Evolutionary conservation across 129 eudicot species (phyloP), one percentile per base, ranked within the genome.

Genomic region (Flaveria sonorensis): DNA sequence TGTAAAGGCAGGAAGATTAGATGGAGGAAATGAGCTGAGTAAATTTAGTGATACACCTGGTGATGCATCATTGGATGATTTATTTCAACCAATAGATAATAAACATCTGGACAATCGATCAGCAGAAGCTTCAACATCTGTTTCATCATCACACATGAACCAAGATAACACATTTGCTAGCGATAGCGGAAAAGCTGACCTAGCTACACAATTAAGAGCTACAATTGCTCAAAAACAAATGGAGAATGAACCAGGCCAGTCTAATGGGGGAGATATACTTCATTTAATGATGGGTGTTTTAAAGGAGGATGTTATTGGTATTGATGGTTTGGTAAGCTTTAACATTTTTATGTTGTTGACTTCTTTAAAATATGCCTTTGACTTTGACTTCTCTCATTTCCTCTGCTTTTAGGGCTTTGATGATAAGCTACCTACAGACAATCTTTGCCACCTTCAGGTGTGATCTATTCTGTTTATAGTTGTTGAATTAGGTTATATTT

Each of bases 11-110:
- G 67, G 81, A 83, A 40, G 70, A 50, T 62, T 70, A 40, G 52
- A 83, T 46, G 88, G 76, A 23, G 93, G 76, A 72, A 85, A 87
- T 60, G 98, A 89, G 83, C 89, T 94, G 7, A 94, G 90, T 85
- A 89, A 88, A 74, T 94, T 94, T 79, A 94, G 97, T 87, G 98
- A 91, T 79, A 75, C 96, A 71, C 98, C 98, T 30, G 93, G 89
- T 48, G 98, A 94, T 87, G 98, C 97, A 68, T 94, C 92, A 63
- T 80, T 91, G 86, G 98, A 94, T 53, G 98, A 94, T 80, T 85
- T 94, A 19, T 89, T 94, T 70, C 96, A 87, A 72, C 97, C 96
- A 16, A 56, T 87, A 42, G 89, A 86, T 80, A 88, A 82, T 64
- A 88, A 83, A 43, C 85, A 32, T 32, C 71, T 73, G 45, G 89